Base-by-base conservation (phyloP, 768 basidiomycete genomes). In the Pisolithus sp. region DNA sequence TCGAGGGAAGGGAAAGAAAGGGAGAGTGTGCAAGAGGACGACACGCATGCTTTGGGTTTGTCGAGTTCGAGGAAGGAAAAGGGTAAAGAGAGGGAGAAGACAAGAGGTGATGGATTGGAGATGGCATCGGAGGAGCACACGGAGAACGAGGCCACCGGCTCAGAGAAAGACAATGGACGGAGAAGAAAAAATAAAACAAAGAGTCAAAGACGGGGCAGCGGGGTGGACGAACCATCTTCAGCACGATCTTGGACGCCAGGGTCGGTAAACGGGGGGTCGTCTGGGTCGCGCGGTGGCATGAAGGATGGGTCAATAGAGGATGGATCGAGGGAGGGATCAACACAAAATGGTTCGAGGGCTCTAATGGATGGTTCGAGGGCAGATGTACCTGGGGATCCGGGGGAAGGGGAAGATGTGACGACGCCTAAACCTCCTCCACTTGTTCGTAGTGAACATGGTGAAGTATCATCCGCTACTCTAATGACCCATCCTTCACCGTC, bases 11-110 rank as follows among this genome's bases (percentile, higher is more conserved):
- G 49, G 6, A 66, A 63, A 45, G 64, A 57, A 15, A 62, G 61
- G 31, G 62, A 57, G 41, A 60, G 48, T 5, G 64, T 49, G 6
- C 64, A 62, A 42, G 63, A 56, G 15, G 62, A 62, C 26, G 61
- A 57, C 36, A 60, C 46, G 2, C 47, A 48, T 17, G 2, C 18
- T 37, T 53, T 41, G 31, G 56, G 57, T 8, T 34, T 15, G 5
- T 5, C 34, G 12, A 34, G 12, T 15, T 20, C 36, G 2, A 47
- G 39, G 20, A 37, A 55, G 2, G 15, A 53, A 7, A 59, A 45
- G 46, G 17, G 45, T 34, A 57, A 50, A 39, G 48, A 52, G 23
- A 55, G 45, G 54, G 26, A 15, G 13, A 34, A 34, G 13, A 13
- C 5, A 13, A 34, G 34, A 15, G 34, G 34, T 4, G 34, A 34